phyloP scores from a whole-genome alignment of 441 rosid species.

The Croton setiger region DNA sequence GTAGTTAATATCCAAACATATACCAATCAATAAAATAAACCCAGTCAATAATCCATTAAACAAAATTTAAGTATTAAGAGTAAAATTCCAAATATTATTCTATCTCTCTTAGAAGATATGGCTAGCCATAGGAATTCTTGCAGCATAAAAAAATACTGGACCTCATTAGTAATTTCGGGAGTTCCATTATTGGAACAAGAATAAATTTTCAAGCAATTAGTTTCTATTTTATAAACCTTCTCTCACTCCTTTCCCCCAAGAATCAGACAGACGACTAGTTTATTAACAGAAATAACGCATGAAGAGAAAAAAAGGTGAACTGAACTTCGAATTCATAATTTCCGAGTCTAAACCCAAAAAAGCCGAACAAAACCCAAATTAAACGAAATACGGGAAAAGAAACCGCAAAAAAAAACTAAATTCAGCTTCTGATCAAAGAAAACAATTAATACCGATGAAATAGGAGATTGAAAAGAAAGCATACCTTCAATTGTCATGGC shows the following conservation, averaged over 20 bases:
- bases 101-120: background rate
- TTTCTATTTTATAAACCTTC: background rate
- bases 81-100: background rate
- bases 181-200: background rate
- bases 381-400: background rate
- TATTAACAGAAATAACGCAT: too few relatives aligned
- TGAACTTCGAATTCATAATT: background rate
- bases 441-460: background rate
- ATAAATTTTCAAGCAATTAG: background rate
- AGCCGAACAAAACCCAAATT: background rate
- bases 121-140: background rate
- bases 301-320: background rate
- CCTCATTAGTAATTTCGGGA: background rate
- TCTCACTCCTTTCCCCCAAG: background rate
- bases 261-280: background rate
- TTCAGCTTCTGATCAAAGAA: background rate
- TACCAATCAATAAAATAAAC: background rate
- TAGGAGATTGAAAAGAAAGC: background rate
- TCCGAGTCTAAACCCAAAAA: background rate
- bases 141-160: background rate
- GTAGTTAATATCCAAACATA: background rate
- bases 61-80: background rate
- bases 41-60: background rate
- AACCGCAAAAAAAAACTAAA: background rate
- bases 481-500: slow-evolving; percentile 87